These are phyloP conservation scores for Madurella fahalii DNA, from an alignment of 2,329 filamentous ascomycete genomes.

Conservation along the genomic window DNA sequence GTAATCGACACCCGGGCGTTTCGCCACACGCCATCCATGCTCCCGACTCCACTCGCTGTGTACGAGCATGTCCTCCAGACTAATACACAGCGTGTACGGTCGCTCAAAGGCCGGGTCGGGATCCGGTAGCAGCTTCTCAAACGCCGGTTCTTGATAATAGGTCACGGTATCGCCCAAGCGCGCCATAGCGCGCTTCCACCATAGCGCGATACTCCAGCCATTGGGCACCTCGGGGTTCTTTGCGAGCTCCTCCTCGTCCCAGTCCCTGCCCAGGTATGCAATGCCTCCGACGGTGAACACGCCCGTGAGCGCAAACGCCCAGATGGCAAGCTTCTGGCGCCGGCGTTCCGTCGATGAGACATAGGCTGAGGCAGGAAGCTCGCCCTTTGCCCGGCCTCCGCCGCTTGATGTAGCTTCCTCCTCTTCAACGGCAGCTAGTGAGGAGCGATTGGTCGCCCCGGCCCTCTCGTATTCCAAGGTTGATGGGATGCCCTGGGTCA, in stretches of 20 bases:
- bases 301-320: constrained; percentile 62
- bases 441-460: constrained; percentile 37
- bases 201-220: constrained; percentile 70
- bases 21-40: constrained; percentile 92
- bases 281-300: constrained; percentile 53
- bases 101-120: constrained; percentile 73
- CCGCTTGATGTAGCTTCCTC: constrained; percentile 33
- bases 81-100: constrained; percentile 89
- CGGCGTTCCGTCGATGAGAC: constrained; percentile 86
- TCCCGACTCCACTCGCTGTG: constrained; percentile 94
- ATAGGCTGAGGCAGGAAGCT: constrained; percentile 75
- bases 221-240: constrained; percentile 69
- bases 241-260: constrained; percentile 73
- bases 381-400: constrained; percentile 55
- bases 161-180: constrained; percentile 71
- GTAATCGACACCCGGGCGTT: constrained; percentile 93
- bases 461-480: constrained; percentile 75
- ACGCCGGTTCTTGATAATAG: constrained; percentile 95
- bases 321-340: constrained; percentile 70
- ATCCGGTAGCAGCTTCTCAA: constrained; percentile 86
- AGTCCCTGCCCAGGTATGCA: constrained; percentile 80
- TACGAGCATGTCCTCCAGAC: constrained; percentile 87
- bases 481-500: constrained; percentile 92
- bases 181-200: constrained; percentile 77
- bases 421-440: constrained; percentile 37